Percentiles rank a stretch among this genome's conserved stretches.
Conservation (phyloP, 345 rosid genomes). For the Eucalyptus polyanthemos region DNA sequence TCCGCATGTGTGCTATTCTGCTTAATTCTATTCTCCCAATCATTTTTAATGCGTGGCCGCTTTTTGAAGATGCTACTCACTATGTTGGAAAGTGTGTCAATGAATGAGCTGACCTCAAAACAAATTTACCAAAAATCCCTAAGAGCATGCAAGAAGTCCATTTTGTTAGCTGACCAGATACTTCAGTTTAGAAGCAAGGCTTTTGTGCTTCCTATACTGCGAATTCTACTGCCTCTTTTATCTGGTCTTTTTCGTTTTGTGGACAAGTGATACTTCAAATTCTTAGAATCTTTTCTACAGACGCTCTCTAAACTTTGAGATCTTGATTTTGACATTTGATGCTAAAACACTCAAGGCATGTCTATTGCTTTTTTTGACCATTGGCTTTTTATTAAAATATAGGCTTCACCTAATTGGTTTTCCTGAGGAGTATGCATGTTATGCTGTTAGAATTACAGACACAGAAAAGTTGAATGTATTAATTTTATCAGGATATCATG, state of each 20-base stretch:
- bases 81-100: neutral
- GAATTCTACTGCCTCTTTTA: neutral
- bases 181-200: neutral
- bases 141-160: neutral
- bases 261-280: neutral
- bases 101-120: neutral
- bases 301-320: neutral
- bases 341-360: neutral
- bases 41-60: neutral
- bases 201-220: neutral
- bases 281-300: neutral
- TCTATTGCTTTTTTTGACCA: neutral
- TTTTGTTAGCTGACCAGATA: neutral
- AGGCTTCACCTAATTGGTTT: neutral
- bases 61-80: neutral
- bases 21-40: neutral
- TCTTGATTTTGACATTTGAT: neutral
- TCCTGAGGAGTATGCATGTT: neutral
- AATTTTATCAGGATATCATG: neutral
- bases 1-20: neutral
- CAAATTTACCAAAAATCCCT: neutral
- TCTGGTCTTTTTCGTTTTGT: neutral
- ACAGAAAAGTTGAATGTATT: neutral
- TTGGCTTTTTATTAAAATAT: neutral
- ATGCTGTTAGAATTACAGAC: neutral